phyloP scores from a whole-genome alignment of 2,329 filamentous ascomycete genomes.

The Colletotrichum siamense region DNA sequence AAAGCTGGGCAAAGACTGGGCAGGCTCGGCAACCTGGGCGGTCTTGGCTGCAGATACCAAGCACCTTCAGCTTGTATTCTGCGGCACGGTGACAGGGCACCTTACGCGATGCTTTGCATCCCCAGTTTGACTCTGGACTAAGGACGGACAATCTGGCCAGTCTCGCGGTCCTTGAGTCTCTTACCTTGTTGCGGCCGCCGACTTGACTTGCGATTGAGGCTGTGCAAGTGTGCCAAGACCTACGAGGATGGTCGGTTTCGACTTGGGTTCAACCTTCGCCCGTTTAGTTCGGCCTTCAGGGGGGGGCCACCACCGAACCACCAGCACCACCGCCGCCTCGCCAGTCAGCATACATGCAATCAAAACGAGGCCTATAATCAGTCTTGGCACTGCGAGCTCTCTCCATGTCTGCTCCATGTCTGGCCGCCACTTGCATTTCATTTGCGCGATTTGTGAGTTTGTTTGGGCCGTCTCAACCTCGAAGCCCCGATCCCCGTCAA shows the following conservation, averaged over 20 bases:
- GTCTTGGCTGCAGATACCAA: constrained; percentile 21
- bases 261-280: constrained; percentile 12
- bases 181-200: constrained; percentile 7
- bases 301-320: neutral
- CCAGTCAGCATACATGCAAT: constrained; percentile 7
- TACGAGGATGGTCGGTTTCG: constrained; percentile 17
- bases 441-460: constrained; percentile 17
- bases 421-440: constrained; percentile 1
- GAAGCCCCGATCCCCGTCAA: constrained; percentile 5
- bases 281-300: neutral
- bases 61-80: constrained; percentile 3
- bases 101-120: neutral
- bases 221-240: constrained; percentile 19
- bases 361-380: constrained; percentile 8
- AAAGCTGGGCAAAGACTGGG: neutral
- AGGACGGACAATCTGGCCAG: neutral
- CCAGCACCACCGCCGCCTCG: neutral
- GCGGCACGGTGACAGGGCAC: neutral
- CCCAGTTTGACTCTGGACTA: neutral
- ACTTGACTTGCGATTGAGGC: constrained; percentile 13
- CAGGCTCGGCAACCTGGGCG: constrained; percentile 10
- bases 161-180: neutral
- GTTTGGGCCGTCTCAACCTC: neutral
- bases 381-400: constrained; percentile 13
- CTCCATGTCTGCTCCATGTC: neutral